Base-by-base conservation (phyloP, 805 yeast species). In the Ogataea minuta region DNA sequence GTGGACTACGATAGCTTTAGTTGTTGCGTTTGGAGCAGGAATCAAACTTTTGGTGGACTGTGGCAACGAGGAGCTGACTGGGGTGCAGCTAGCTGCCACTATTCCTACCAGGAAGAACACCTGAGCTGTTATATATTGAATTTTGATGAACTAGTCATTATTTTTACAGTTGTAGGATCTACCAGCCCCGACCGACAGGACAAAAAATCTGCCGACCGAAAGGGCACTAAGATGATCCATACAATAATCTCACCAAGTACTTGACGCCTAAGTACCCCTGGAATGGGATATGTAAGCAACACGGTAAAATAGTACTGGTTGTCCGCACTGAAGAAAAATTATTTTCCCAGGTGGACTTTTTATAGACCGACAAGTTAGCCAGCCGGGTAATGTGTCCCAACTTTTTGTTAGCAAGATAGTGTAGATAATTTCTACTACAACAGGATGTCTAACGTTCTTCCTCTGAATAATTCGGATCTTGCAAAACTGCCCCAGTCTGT, bases 271-370 rank as follows among this genome's bases (percentile, higher is more conserved):
- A 56, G 61, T 60, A 59, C 54, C 66, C 64, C 64, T 62, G 28
- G 46, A 45, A 52, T 46, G 52, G 56, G 59, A 57, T 61, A 61
- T 66, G 54, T 63, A 76, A 76, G 83, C 84, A 79, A 79, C 86
- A 79, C 86, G 86, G 81, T 71, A 71, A 56, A 36, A 29, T 44
- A 74, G 80, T 76, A 79, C 77, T 74, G 81, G 85, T 75, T 77
- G 73, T 76, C 82, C 85, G 82, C 85, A 81, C 85, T 76, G 62
- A 56, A 63, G 60, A 56, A 53, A 56, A 32, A 8, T 27, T 28
- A 10, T 39, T 23, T 23, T 16, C 9, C 20, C 12, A 9, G 17
- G n/a, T 2, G 20, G 9, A 8, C 4, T 9, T 13, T 31, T 21
- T 23, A 26, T 34, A 41, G n/a, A 26, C 26, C 40, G n/a, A 16